Conservation (phyloP, 345 rosid species). For the Moricandia arvensis region DNA sequence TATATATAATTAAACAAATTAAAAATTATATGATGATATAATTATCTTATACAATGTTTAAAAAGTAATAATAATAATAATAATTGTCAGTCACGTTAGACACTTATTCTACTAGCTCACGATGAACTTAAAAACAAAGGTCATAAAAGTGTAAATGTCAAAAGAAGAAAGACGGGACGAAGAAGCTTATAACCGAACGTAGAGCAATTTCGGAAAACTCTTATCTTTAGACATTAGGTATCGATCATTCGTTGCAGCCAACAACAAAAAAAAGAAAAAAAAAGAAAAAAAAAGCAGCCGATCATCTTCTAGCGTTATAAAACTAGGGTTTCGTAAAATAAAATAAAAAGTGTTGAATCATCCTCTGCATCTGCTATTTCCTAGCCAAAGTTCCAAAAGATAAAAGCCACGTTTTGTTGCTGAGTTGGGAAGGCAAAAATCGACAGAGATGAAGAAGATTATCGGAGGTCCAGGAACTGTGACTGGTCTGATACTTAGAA, state of each 20-base stretch:
- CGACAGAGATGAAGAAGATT: slow-evolving; percentile 59
- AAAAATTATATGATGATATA: too few relatives aligned
- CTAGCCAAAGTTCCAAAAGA: slow-evolving; percentile 1
- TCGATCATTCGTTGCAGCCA: not conserved
- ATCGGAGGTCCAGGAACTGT: slow-evolving; percentile 82
- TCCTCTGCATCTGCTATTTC: slow-evolving; percentile 2
- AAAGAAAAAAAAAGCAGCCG: not conserved
- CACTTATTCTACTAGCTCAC: not conserved
- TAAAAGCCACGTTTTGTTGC: not conserved
- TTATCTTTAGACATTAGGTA: not conserved
- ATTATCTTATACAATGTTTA: too few relatives aligned
- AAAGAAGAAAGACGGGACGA: not conserved
- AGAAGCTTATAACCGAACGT: slow-evolving; percentile 30
- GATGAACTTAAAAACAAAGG: not conserved
- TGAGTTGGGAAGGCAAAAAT: slow-evolving; percentile 8
- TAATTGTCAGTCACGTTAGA: slow-evolving; percentile 18
- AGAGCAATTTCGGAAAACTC: slow-evolving; percentile 24
- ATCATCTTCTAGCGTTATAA: slow-evolving; percentile 1
- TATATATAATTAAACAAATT: too few relatives aligned
- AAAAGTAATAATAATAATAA: too few relatives aligned
- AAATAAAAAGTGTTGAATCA: not conserved
- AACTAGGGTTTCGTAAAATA: not conserved
- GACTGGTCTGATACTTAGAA: slow-evolving; percentile 65
- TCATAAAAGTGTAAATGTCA: not conserved
- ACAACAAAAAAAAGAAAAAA: not conserved